A percentile compares a stretch with the other conserved stretches of the same genome.
Evolutionary conservation across 2,329 filamentous ascomycete genomes (phyloP).

Genomic region (Onygenales sp.): DNA sequence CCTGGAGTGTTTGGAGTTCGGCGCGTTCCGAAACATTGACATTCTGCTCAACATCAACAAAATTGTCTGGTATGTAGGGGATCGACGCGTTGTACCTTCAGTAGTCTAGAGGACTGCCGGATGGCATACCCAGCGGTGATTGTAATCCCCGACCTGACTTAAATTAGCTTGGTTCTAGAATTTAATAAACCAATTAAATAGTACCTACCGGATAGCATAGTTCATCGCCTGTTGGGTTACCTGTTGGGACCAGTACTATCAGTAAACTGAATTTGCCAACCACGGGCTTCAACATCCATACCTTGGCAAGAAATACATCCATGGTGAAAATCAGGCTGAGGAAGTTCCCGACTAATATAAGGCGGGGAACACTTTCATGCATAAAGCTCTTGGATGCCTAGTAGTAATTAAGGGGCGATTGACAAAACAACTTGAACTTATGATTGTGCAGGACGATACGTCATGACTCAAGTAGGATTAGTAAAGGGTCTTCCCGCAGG

Average conservation of each 20-base stretch:
- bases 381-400: neutral
- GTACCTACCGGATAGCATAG: conserved; percentile 63
- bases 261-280: neutral
- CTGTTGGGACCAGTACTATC: conserved; percentile 23
- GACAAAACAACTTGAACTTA: neutral
- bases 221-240: conserved; percentile 74
- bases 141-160: conserved; percentile 61
- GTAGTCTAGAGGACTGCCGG: conserved; percentile 65
- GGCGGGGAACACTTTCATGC: neutral
- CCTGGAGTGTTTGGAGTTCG: conserved; percentile 63
- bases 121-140: conserved; percentile 81
- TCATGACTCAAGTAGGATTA: neutral
- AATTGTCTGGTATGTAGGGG: conserved; percentile 6
- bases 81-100: conserved; percentile 44
- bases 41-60: conserved; percentile 32
- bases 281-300: conserved; percentile 21
- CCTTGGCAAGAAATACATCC: conserved; percentile 59
- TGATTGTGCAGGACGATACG: too few species aligned
- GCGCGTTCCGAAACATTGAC: conserved; percentile 63
- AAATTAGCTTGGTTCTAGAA: neutral
- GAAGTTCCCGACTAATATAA: neutral
- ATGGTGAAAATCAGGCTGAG: conserved; percentile 39
- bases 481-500: neutral
- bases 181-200: neutral
- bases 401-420: neutral